phyloP scores from a whole-genome alignment of 2,329 filamentous ascomycete species.

The Colletotrichum eremochloae region DNA sequence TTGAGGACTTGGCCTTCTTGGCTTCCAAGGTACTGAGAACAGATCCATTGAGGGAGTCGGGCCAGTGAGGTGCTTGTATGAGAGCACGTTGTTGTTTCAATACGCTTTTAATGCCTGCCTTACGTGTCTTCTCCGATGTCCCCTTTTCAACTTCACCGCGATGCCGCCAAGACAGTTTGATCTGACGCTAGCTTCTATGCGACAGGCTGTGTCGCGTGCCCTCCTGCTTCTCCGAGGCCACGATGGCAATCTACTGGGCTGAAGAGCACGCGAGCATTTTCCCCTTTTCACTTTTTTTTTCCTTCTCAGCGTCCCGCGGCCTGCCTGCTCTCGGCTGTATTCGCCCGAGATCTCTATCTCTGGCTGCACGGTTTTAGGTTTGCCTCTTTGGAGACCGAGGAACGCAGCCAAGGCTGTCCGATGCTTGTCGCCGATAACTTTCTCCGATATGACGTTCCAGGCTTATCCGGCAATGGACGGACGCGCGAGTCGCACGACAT shows the following conservation, averaged over 20 bases:
- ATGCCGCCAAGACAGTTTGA: slow-evolving; percentile 33
- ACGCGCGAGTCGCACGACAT: slow-evolving; percentile 21
- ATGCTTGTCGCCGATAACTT: background rate
- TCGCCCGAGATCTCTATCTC: background rate
- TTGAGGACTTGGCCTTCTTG: slow-evolving; percentile 35
- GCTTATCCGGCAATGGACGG: background rate
- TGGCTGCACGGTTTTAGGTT: background rate
- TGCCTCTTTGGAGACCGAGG: slow-evolving; percentile 15
- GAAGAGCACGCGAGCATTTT: slow-evolving; percentile 34
- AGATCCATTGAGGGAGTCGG: slow-evolving; percentile 2
- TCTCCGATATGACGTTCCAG: background rate
- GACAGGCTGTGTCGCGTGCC: slow-evolving; percentile 31
- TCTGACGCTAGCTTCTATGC: slow-evolving; percentile 23
- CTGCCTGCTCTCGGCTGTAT: background rate
- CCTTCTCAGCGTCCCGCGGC: background rate
- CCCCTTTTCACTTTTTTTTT: background rate
- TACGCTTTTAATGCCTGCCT: slow-evolving; percentile 12
- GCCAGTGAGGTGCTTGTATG: slow-evolving; percentile 20
- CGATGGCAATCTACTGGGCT: slow-evolving; percentile 32
- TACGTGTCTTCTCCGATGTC: background rate
- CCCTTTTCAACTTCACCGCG: background rate
- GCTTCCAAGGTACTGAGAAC: slow-evolving; percentile 34
- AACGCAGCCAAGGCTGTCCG: slow-evolving; percentile 19
- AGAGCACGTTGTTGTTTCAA: slow-evolving; percentile 36
- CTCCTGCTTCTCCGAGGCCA: slow-evolving; percentile 33